Percentiles rank a stretch among this genome's conserved stretches.
These are phyloP conservation scores for Vitis labrusca DNA, from an alignment of 164 flowering plant genomes.

Conservation along the genomic window DNA sequence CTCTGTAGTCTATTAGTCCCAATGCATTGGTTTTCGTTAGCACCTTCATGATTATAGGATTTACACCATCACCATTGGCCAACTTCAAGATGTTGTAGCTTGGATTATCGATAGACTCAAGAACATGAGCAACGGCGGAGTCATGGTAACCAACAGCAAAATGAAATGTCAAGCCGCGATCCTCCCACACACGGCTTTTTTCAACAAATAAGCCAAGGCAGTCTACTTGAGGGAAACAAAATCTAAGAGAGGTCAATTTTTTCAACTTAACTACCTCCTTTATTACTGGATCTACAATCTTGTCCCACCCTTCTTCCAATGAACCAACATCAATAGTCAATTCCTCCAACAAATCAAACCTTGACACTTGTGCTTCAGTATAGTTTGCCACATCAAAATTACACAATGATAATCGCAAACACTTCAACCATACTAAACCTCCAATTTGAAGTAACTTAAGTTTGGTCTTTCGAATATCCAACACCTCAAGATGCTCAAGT, in stretches of 20 bases:
- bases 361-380: background rate
- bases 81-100: constrained; percentile 2
- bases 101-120: background rate
- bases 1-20: constrained; percentile 11
- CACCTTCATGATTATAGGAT: constrained; percentile 1
- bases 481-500: constrained; percentile 1
- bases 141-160: constrained; percentile 5
- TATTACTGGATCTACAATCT: constrained; percentile 1
- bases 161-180: constrained; percentile 1
- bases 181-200: background rate
- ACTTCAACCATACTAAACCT: background rate
- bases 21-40: constrained; percentile 9
- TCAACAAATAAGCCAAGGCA: background rate
- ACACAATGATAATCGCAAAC: constrained; percentile 11
- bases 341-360: constrained; percentile 14
- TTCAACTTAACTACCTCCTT: constrained; percentile 6
- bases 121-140: background rate
- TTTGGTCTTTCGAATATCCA: constrained; percentile 11
- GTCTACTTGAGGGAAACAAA: constrained; percentile 14
- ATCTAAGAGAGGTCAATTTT: background rate
- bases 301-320: background rate
- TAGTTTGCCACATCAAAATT: background rate
- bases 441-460: background rate
- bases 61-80: background rate
- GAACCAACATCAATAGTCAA: constrained; percentile 15